Percentiles rank a stretch among this genome's conserved stretches.
Conservation (phyloP, 1,139 yeast species). For the Yamadazyma diddensiae region DNA sequence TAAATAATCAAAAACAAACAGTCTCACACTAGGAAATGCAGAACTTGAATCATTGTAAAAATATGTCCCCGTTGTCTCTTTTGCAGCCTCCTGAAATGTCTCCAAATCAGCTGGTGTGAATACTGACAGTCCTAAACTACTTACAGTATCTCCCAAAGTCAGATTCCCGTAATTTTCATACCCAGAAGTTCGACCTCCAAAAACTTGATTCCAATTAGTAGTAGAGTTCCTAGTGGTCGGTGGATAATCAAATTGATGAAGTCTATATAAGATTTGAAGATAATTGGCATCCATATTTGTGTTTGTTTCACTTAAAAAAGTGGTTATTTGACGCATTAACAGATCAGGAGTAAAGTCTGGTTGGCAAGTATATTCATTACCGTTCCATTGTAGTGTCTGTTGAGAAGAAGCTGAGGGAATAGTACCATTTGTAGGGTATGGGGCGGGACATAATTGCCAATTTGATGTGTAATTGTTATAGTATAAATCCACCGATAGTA, state of each 20-base stretch:
- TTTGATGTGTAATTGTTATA: slow-evolving; percentile 50
- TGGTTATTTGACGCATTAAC: slow-evolving; percentile 33
- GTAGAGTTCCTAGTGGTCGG: slow-evolving; percentile 8
- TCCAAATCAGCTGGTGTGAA: slow-evolving; percentile 28
- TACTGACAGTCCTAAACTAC: slow-evolving; percentile 18
- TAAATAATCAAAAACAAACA: slow-evolving; percentile 40
- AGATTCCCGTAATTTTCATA: slow-evolving; percentile 24
- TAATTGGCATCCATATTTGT: slow-evolving; percentile 55
- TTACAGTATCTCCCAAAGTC: slow-evolving; percentile 24
- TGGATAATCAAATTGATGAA: slow-evolving; percentile 30
- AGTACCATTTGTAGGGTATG: slow-evolving; percentile 31
- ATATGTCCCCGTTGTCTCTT: slow-evolving; percentile 1
- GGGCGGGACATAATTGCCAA: slow-evolving; percentile 75
- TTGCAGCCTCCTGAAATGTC: slow-evolving; percentile 4
- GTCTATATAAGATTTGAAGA: slow-evolving; percentile 45
- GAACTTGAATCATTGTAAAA: slow-evolving; percentile 22
- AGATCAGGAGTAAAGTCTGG: slow-evolving; percentile 39
- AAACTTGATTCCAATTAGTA: slow-evolving; percentile 4
- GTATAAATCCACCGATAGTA: slow-evolving; percentile 60
- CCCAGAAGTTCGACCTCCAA: slow-evolving; percentile 5
- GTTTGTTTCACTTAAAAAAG: slow-evolving; percentile 47
- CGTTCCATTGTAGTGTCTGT: slow-evolving; percentile 28
- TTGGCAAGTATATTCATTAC: slow-evolving; percentile 34
- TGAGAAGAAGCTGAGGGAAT: slow-evolving; percentile 7
- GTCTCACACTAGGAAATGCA: slow-evolving; percentile 37